phyloP scores from a whole-genome alignment of 805 yeast genomes.

The Torulaspora quercuum region DNA sequence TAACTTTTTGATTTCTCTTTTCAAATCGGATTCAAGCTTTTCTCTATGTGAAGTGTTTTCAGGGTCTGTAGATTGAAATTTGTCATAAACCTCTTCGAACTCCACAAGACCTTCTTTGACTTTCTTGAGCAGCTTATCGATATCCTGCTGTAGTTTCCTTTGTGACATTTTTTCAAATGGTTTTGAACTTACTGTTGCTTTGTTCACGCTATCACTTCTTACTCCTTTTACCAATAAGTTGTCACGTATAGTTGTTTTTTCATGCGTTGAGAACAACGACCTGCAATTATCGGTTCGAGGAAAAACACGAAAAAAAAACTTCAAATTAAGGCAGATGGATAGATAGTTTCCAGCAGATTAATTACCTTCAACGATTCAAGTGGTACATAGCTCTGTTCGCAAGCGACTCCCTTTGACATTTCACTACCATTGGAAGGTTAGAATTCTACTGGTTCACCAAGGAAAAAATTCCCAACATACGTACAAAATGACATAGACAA shows the following conservation, averaged over 20 bases:
- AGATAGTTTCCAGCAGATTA: no score
- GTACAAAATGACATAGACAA: conserved; percentile 2
- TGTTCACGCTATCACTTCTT: background rate
- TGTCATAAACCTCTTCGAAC: conserved; percentile 83
- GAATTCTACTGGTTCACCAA: no score
- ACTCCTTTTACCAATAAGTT: background rate
- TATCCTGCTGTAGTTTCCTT: conserved; percentile 58
- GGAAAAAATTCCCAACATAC: conserved; percentile 3
- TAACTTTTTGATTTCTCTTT: conserved; percentile 90
- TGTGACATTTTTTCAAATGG: conserved; percentile 40
- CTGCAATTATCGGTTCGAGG: no score
- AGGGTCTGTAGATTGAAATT: conserved; percentile 68
- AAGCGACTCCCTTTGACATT: no score
- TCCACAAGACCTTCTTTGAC: conserved; percentile 86
- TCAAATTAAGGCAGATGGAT: no score
- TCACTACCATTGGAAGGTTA: no score
- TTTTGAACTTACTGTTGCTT: background rate
- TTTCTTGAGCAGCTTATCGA: conserved; percentile 89
- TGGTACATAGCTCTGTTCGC: no score
- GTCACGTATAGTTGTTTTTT: no score
- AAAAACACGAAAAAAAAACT: no score
- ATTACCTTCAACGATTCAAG: no score
- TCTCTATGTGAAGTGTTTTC: conserved; percentile 81
- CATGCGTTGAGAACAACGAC: no score
- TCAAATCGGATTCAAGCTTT: conserved; percentile 85